Base-by-base conservation (phyloP, 2,329 filamentous ascomycete species). In the Botrytis aclada region DNA sequence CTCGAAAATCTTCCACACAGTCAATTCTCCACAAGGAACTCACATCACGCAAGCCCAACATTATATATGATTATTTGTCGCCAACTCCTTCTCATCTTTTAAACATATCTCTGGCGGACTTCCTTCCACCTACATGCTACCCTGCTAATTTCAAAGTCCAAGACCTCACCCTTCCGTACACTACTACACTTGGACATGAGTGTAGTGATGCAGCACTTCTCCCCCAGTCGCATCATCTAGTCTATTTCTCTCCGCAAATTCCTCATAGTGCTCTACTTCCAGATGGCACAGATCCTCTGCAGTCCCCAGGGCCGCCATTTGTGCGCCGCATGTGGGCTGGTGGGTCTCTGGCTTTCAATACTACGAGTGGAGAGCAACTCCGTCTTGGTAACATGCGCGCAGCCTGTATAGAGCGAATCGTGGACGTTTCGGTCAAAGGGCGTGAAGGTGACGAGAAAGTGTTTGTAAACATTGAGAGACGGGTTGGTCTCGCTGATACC, bases 261-360 rank as follows among this genome's bases (percentile, higher is more conserved):
- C 85, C 87, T 0, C 84, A 88, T 22, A 88, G 86, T 12, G 77
- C 85, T 47, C 87, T 98, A 61, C 86, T 94, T 29, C 85, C 89
- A 1, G 96, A 99, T 83, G 95, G 96, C 73, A 97, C 95, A 1
- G 95, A 98, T 81, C 85, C 88, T 7, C 85, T 91, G 70, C 94
- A 97, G 80, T 90, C 86, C 37, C 95, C 95, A 0, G 93, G 92
- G 2, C 80, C 81, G 6, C 89, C 90, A 1, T 97, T 93, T 80
- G 86, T 86, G 69, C 88, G 93, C 34, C 90, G 96, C 29, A 89
- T 99, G 84, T 99, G 96, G 96, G 93, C 93, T 22, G 94, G 95
- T 45, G 96, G 95, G 0, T 86, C 87, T 58, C 82, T 98, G 14
- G 80, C 80, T 1, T 92, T 93, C 77, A 81, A 82, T 29, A 74